phyloP scores from a whole-genome alignment of 805 yeast genomes.

The Metschnikowia sp. region DNA sequence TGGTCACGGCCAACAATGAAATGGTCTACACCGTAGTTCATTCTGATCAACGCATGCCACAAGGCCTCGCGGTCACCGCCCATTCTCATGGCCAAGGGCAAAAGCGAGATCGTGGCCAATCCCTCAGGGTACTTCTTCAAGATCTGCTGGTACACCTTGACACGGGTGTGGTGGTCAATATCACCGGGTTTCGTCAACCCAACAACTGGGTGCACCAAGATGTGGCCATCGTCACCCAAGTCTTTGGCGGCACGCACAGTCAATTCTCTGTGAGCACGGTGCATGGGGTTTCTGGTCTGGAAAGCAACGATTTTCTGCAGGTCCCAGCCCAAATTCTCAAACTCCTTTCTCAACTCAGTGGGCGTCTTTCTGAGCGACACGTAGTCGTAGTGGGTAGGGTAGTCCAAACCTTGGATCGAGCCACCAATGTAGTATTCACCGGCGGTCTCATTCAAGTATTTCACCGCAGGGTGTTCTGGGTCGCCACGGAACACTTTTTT shows the following conservation, averaged over 20 bases:
- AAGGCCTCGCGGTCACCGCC: slow-evolving; percentile 98
- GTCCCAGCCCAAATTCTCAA: slow-evolving; percentile 76
- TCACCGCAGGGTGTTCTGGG: slow-evolving; percentile 92
- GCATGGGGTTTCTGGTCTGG: slow-evolving; percentile 99
- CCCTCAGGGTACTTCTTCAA: slow-evolving; percentile 92
- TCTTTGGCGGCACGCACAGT: slow-evolving; percentile 97
- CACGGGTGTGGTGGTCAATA: slow-evolving; percentile 96
- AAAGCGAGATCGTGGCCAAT: slow-evolving; percentile 80
- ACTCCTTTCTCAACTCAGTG: slow-evolving; percentile 82
- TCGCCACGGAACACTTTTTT: slow-evolving; percentile 90
- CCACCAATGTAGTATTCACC: slow-evolving; percentile 91
- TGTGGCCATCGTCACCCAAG: slow-evolving; percentile 68
- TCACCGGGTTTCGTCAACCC: slow-evolving; percentile 98
- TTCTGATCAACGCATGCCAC: slow-evolving; percentile 96
- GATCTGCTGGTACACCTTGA: slow-evolving; percentile 88
- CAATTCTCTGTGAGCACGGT: slow-evolving; percentile 94
- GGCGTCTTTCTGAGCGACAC: slow-evolving; percentile 87
- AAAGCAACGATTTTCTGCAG: slow-evolving; percentile 78
- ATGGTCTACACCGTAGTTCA: slow-evolving; percentile 95
- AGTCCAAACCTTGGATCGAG: slow-evolving; percentile 71
- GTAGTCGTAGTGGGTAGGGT: slow-evolving; percentile 89
- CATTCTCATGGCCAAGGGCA: slow-evolving; percentile 98
- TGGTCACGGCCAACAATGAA: slow-evolving; percentile 98
- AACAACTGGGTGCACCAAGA: slow-evolving; percentile 93
- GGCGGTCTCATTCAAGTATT: slow-evolving; percentile 65